These are phyloP conservation scores for Solanum stenotomum DNA, from an alignment of 257 asterid species.

Conservation along the genomic window DNA sequence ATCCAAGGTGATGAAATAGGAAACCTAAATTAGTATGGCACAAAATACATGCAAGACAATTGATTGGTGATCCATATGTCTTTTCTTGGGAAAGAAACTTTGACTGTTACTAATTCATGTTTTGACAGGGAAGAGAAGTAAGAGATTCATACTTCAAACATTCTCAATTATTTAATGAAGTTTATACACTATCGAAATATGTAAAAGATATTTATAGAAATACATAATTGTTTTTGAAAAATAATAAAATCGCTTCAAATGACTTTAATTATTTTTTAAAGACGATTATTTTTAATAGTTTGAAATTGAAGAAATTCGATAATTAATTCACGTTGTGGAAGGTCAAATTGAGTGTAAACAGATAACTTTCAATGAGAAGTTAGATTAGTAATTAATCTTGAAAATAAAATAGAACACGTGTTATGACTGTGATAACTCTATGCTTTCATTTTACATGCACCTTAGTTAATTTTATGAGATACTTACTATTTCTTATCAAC, in stretches of 20 bases:
- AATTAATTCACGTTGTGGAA: no score
- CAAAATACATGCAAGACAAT: background rate
- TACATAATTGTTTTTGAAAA: no score
- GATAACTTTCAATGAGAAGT: background rate
- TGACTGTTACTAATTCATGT: background rate
- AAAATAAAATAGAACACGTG: background rate
- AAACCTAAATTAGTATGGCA: background rate
- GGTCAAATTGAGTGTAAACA: background rate
- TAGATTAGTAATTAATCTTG: background rate
- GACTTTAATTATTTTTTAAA: no score
- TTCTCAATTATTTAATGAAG: background rate
- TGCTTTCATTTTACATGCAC: background rate
- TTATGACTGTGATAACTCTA: background rate
- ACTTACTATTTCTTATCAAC: background rate
- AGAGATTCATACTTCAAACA: background rate
- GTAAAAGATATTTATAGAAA: background rate
- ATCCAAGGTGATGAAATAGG: background rate
- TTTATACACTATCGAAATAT: background rate
- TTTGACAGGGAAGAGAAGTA: background rate
- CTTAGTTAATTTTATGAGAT: background rate
- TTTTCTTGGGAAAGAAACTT: background rate
- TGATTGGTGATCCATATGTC: background rate
- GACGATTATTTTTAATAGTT: background rate
- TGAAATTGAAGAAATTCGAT: no score
- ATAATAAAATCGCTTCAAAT: no score